phyloP scores from a whole-genome alignment of 2,329 filamentous ascomycete species.

The Colletotrichum viniferum region DNA sequence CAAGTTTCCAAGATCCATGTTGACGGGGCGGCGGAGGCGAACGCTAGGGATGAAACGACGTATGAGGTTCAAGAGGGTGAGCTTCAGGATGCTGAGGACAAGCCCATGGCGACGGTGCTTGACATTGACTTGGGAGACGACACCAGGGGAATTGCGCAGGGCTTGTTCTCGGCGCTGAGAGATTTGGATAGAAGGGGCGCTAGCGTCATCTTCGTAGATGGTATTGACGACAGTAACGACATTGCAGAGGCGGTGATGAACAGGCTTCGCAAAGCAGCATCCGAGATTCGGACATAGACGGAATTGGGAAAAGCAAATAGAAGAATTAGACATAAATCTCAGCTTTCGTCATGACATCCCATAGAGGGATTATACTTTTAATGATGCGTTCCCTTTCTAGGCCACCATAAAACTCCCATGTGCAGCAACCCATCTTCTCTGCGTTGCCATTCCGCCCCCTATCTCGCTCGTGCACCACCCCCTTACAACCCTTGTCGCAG shows the following conservation, averaged over 20 bases:
- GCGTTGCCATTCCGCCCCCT: neutral
- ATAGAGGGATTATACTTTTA: constrained; percentile 17
- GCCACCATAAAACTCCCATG: constrained; percentile 23
- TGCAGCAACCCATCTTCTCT: neutral
- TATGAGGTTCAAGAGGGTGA: constrained; percentile 47
- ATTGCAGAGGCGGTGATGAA: constrained; percentile 90
- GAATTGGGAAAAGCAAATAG: neutral
- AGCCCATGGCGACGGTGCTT: constrained; percentile 51
- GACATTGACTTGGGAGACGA: constrained; percentile 77
- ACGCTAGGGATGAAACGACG: constrained; percentile 31
- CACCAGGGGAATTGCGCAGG: constrained; percentile 78
- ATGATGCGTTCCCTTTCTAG: constrained; percentile 22
- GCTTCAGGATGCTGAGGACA: constrained; percentile 36
- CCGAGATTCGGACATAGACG: constrained; percentile 57
- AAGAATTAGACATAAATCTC: constrained; percentile 21
- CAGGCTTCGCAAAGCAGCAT: constrained; percentile 77
- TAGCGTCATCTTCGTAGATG: constrained; percentile 89
- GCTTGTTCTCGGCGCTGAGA: constrained; percentile 84
- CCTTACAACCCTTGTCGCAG: constrained; percentile 79
- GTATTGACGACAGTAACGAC: constrained; percentile 78
- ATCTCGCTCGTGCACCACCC: neutral
- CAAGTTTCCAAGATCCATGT: constrained; percentile 30
- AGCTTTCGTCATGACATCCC: constrained; percentile 21
- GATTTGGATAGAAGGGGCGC: constrained; percentile 82
- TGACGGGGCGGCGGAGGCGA: constrained; percentile 23